A percentile compares a stretch with the other conserved stretches of the same genome.
Conservation (phyloP, 148 eudicot genomes). For the Cornus controversa region DNA sequence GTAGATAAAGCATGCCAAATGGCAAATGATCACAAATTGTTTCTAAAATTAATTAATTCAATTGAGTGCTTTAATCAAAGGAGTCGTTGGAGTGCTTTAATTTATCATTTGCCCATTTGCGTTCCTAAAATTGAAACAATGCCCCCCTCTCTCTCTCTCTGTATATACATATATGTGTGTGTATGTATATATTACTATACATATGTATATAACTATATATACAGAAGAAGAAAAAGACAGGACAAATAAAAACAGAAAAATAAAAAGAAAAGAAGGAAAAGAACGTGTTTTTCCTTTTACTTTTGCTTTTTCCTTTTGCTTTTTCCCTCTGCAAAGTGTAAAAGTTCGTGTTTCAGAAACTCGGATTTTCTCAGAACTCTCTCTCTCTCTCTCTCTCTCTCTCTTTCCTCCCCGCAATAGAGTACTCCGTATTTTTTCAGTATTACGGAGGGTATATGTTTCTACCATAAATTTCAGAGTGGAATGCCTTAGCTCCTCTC, state of each 20-base stretch:
- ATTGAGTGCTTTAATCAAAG: not conserved
- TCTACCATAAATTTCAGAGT: not conserved
- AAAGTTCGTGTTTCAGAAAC: not conserved
- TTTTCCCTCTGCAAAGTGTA: not conserved
- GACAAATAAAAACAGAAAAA: not conserved
- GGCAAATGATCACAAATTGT: not conserved
- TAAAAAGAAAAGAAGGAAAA: not conserved
- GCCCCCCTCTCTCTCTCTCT: too few species aligned
- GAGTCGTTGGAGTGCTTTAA: too few species aligned
- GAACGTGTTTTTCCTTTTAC: not conserved
- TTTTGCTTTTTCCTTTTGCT: not conserved
- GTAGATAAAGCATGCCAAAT: too few species aligned
- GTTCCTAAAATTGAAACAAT: too few species aligned
- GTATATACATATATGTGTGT: too few species aligned
- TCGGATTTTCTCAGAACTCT: not conserved
- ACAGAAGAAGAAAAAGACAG: not conserved
- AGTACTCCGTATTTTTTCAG: too few species aligned
- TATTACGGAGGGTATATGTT: not conserved
- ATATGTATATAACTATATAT: too few species aligned
- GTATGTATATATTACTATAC: too few species aligned
- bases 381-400: slow-evolving; percentile 9
- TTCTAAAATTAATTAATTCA: not conserved
- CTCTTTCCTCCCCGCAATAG: too few species aligned
- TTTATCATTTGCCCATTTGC: too few species aligned
- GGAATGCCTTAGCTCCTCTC: not conserved